Evolutionary conservation across 1,284 basidiomycete genomes (phyloP), one percentile per base, ranked within the genome.

Genomic region (Pholiota adiposa): DNA sequence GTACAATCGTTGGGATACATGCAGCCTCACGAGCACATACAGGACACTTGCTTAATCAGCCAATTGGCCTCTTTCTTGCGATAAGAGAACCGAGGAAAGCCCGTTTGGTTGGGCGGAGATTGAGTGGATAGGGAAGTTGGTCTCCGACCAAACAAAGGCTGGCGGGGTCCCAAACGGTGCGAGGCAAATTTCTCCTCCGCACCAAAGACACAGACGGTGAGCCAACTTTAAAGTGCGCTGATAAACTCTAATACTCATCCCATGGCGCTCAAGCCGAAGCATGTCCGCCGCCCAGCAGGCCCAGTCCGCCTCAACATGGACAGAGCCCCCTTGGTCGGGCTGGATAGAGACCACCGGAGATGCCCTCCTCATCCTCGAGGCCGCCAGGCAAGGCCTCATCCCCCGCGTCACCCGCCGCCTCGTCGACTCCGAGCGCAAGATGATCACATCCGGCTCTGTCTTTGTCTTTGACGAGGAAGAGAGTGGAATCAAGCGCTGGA

Each of bases 381-480:
- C 95, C 3, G 95, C 95, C 31, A 84, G 93, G 48, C 84, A 92
- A 27, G 94, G 95, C 23, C 84, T 95, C 68, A 94, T 97, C 54
- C 95, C 96, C 1, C 85, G 96, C 58, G 93, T 99, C 41, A 96
- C 94, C n/a, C 87, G 97, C 34, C 86, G 97, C 31, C 84, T 99
- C 54, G 93, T 96, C 63, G 96, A 98, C 72, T 85, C 92, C 43
- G 97, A 99, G 75, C 85, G 93, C 61, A 91, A 88, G 68, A 93
- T 97, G 87, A 97, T 99, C 71, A 87, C 89, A 29, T 95, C 92
- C 7, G 97, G 97, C 59, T 92, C 93, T 3, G 94, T 99, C 31
- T 99, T 98, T 70, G 96, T 98, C 61, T 98, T 98, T 72, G 95
- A 99, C 75, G 96, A 98, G 79, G 90, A 94, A 68, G 95, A 98